Evolutionary conservation across 768 basidiomycete genomes (phyloP).

Genomic region (Calocybe indica): DNA sequence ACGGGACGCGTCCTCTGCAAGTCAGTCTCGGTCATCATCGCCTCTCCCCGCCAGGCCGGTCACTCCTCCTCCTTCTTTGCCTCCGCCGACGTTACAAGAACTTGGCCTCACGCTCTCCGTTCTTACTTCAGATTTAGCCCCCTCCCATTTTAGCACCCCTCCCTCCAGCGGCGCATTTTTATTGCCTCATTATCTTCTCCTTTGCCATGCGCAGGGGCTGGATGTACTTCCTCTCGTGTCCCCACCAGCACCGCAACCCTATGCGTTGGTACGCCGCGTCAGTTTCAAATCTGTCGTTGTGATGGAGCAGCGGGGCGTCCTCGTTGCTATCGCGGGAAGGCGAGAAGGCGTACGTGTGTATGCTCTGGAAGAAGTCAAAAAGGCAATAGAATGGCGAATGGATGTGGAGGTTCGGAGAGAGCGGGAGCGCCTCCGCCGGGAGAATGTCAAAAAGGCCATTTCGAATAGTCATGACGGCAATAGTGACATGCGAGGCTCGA

Average conservation of each 20-base stretch:
- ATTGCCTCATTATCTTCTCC: conserved; percentile 72
- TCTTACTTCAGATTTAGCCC: conserved; percentile 62
- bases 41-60: conserved; percentile 46
- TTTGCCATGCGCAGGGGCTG: conserved; percentile 82
- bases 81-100: conserved; percentile 67
- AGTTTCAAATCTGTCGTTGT: conserved; percentile 84
- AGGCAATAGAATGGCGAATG: conserved; percentile 83
- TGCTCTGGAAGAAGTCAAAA: conserved; percentile 81
- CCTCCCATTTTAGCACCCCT: conserved; percentile 72
- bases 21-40: conserved; percentile 47
- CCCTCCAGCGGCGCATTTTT: conserved; percentile 77
- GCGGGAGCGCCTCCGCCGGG: conserved; percentile 62
- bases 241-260: conserved; percentile 71
- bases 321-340: conserved; percentile 86
- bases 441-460: conserved; percentile 53
- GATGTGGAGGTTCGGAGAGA: conserved; percentile 75
- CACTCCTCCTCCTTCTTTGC: conserved; percentile 69
- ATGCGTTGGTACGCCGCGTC: conserved; percentile 76
- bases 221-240: conserved; percentile 78
- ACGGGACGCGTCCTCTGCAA: conserved; percentile 25
- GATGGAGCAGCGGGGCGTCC: conserved; percentile 86
- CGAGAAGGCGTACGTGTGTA: conserved; percentile 86
- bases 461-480: conserved; percentile 27
- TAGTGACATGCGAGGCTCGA: conserved; percentile 29
- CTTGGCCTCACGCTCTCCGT: conserved; percentile 69